Base-by-base conservation (phyloP, 148 eudicot species). In the Agrostemma githago region DNA sequence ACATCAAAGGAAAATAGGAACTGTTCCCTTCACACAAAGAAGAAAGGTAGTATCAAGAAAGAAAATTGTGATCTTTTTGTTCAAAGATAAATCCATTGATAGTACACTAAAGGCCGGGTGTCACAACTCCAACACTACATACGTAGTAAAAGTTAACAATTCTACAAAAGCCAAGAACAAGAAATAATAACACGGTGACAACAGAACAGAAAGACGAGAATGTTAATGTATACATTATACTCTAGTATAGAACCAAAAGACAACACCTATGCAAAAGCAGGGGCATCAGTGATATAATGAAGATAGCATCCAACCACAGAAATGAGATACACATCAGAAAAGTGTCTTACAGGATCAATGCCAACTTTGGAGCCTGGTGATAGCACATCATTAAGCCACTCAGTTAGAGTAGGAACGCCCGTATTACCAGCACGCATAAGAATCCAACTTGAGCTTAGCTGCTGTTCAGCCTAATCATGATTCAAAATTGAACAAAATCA, bases 371-470 rank as follows among this genome's bases (percentile, higher is more conserved):
- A 87, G 68, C 94, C 99, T 67, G 99, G 92, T 80, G 90, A 78
- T 71, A 95, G 78, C 74, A 89, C 84, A 79, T 89, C 85, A 77
- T 87, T 87, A 76, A 95, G 99, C 99, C 99, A 95, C 86, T 95
- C 93, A 81, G 89, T 78, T 80, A 89, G 77, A 59, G 88, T 84
- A 67, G 99, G 99, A 66, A 95, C 97, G 65, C 97, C 99, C 75
- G 75, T 51, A 78, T 95, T 92, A 80, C 99, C 99, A 76, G 93
- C 91, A 42, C 97, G 91, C 99, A 96, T 96, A 68, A 96, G 91
- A 76, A 83, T 82, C 99, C 99, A 96, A 68, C 89, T 82, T 62
- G 97, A 82, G 80, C 82, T 90, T 76, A 96, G 79, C 86, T 96
- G 90, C 85, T 96, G 82, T 87, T 96, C 94, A 14, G 99, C 99